phyloP scores from a whole-genome alignment of 805 yeast genomes.

The Spathaspora sp. region DNA sequence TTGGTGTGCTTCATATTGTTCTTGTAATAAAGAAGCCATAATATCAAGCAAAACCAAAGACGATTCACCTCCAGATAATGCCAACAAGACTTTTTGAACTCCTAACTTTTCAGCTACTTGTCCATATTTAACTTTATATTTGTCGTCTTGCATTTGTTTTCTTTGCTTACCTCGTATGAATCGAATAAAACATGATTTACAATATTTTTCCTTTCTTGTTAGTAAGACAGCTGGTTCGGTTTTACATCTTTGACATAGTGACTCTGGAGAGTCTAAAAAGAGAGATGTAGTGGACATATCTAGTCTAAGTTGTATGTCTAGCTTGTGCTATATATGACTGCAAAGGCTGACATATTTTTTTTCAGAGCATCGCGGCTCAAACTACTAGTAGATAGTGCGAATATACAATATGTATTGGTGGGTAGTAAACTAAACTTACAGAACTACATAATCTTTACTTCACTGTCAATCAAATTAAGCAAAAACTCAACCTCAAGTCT shows the following conservation, averaged over 20 bases:
- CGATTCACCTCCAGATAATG: conserved; percentile 64
- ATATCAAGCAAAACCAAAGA: conserved; percentile 71
- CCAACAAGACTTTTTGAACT: conserved; percentile 48
- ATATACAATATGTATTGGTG: neutral
- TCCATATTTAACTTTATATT: conserved; percentile 67
- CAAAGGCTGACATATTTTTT: neutral
- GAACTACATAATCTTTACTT: conserved; percentile 41
- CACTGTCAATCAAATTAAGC: conserved; percentile 64
- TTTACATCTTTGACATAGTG: conserved; percentile 50
- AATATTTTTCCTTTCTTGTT: conserved; percentile 64
- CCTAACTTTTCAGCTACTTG: conserved; percentile 28
- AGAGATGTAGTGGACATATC: neutral
- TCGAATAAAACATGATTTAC: conserved; percentile 62
- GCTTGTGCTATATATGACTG: neutral
- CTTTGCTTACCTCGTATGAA: conserved; percentile 79
- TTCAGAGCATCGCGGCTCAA: neutral
- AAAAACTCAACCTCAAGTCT: conserved; percentile 85
- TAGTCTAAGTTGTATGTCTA: too few species aligned
- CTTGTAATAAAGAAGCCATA: conserved; percentile 53
- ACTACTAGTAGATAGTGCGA: neutral
- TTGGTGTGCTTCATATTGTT: conserved; percentile 58
- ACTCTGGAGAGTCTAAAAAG: neutral
- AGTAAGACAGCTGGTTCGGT: conserved; percentile 35
- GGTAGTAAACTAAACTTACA: neutral
- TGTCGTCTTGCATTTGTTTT: conserved; percentile 69